A percentile compares a stretch with the other conserved stretches of the same genome.
phyloP scores from a whole-genome alignment of 495 filamentous ascomycete species.

The Usnea hakonensis region DNA sequence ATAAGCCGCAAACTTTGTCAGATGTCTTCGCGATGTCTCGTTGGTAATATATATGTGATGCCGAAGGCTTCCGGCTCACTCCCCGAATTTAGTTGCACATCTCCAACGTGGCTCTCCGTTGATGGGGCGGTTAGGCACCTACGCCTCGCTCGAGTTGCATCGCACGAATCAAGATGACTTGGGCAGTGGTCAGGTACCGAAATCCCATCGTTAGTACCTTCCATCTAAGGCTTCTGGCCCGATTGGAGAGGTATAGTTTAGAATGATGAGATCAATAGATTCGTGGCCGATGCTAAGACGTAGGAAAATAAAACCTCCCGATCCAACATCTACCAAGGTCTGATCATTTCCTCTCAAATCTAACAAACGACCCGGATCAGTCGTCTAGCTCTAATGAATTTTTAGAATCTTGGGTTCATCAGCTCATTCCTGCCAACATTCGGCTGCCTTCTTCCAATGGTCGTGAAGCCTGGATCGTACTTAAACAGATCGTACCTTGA shows the following conservation, averaged over 20 bases:
- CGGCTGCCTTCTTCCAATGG: slow-evolving; percentile 55
- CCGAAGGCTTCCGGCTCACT: background rate
- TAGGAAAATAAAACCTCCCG: background rate
- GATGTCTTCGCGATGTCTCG: background rate
- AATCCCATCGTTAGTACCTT: background rate
- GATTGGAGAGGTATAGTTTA: background rate
- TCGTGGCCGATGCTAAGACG: background rate
- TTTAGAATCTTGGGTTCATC: slow-evolving; percentile 52
- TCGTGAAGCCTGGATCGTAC: slow-evolving; percentile 64
- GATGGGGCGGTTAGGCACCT: slow-evolving; percentile 14
- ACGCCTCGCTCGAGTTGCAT: slow-evolving; percentile 1
- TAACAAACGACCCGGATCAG: background rate
- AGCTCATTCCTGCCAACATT: slow-evolving; percentile 72
- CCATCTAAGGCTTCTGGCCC: background rate
- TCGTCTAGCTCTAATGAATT: slow-evolving; percentile 38
- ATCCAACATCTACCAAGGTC: background rate
- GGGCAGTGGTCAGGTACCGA: slow-evolving; percentile 10
- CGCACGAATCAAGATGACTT: slow-evolving; percentile 13
- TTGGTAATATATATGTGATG: background rate
- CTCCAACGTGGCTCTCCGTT: slow-evolving; percentile 19
- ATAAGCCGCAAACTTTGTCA: background rate
- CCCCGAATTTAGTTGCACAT: slow-evolving; percentile 23
- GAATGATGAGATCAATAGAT: slow-evolving; percentile 5
- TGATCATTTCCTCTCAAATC: background rate
- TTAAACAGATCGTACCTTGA: slow-evolving; percentile 62